Conservation (phyloP, 208 protist species). For the Novymonas esmeraldas region DNA sequence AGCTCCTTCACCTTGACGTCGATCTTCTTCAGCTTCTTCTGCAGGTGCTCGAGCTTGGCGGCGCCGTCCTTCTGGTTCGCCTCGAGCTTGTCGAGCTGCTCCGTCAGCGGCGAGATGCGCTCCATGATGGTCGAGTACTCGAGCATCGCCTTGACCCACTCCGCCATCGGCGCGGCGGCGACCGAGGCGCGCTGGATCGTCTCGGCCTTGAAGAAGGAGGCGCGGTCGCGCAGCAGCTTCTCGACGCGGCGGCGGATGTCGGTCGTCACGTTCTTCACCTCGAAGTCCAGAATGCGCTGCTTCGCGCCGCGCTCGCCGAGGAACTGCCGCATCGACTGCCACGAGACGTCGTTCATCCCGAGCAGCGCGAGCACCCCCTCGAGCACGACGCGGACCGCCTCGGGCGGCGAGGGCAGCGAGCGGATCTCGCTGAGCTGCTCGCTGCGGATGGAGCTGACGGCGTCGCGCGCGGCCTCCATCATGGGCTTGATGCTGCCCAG, state of each 20-base stretch:
- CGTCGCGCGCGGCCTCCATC: conserved; percentile 93
- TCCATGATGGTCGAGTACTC: conserved; percentile 96
- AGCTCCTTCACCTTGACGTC: conserved; percentile 84
- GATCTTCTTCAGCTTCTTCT: conserved; percentile 89
- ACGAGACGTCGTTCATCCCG: conserved; percentile 94
- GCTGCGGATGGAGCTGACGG: conserved; percentile 93
- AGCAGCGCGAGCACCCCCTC: conserved; percentile 96
- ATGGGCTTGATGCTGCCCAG: conserved; percentile 93
- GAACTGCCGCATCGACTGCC: conserved; percentile 97
- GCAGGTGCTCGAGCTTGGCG: conserved; percentile 73
- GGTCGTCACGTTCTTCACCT: conserved; percentile 91
- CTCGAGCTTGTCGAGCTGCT: conserved; percentile 86
- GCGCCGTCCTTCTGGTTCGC: conserved; percentile 75
- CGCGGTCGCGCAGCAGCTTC: conserved; percentile 88
- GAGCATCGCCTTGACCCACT: conserved; percentile 97
- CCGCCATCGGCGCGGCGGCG: conserved; percentile 96
- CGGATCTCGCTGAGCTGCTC: conserved; percentile 97
- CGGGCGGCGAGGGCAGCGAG: conserved; percentile 93
- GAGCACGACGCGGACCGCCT: conserved; percentile 95
- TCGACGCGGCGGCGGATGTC: conserved; percentile 82
- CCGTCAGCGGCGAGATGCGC: conserved; percentile 85
- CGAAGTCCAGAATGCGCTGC: conserved; percentile 96
- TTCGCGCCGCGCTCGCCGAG: conserved; percentile 92
- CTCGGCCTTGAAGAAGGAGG: conserved; percentile 92
- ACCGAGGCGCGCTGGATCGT: conserved; percentile 91